Base-by-base conservation (phyloP, 176 grass and related monocot species). In the Calamus simplicifolius region DNA sequence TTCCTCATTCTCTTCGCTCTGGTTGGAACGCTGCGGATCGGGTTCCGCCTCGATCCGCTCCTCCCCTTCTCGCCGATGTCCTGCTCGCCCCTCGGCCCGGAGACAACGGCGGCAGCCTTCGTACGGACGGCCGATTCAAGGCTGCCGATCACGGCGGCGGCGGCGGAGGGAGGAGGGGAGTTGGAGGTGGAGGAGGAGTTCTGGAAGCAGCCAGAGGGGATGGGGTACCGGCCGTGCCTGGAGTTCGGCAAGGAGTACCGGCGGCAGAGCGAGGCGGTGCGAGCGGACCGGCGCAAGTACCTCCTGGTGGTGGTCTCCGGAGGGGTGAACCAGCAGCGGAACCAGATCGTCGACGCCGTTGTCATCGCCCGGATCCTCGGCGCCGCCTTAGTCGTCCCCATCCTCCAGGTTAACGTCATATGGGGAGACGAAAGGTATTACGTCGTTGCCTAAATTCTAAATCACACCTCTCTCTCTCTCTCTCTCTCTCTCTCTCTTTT, bases 341-440 rank as follows among this genome's bases (percentile, higher is more conserved):
- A 77, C 50, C 72, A 83, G 68, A 83, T 83, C 29, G 69, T 83
- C 50, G 80, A 83, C 59, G 80, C 80, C 0, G 80, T 83, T 59
- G 80, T 77, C 19, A 77, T 83, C 50, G 80, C 80, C 0, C 54
- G 68, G 17, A 77, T 83, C 49, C 80, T 83, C n/a, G 74, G 80
- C 2, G 80, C 80, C 13, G 62, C 74, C 54, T 66, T 83, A 51
- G 80, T 83, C 35, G 69, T 83, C 13, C 80, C 80, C 1, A 59
- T 83, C 49, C 70, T 83, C 52, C 80, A 83, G 59, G 80, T 83
- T 57, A 83, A 83, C 60, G 49, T 60, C 30, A 69, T 83, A 52
- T 83, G 80, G 80, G 69, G 73, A 1, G 80, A 83, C 58, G 62
- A 83, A 67, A 83, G 80, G 80, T 83, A 54, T 18, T 56, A 0